phyloP scores from a whole-genome alignment of 352 stramenopile genomes.

The Labyrinthula sp. region DNA sequence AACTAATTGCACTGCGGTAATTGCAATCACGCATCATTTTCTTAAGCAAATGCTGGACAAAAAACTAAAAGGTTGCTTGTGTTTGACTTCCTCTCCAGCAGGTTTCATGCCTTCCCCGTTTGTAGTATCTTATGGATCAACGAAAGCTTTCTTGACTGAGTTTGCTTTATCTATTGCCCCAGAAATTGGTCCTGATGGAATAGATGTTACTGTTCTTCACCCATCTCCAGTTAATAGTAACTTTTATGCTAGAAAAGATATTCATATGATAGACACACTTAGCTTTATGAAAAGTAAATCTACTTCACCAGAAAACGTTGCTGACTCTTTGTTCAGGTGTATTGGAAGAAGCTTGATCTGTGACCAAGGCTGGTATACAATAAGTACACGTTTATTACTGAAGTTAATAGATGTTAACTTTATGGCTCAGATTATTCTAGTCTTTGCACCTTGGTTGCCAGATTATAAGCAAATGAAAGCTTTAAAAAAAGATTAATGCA shows the following conservation, averaged over 20 bases:
- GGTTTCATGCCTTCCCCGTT: constrained; percentile 65
- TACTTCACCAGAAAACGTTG: constrained; percentile 25
- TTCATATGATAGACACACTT: constrained; percentile 29
- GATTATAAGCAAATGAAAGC: constrained; percentile 31
- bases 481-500: too few species aligned
- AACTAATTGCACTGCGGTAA: constrained; percentile 49
- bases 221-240: constrained; percentile 55
- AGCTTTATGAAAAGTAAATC: constrained; percentile 31
- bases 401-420: constrained; percentile 32
- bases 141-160: constrained; percentile 55
- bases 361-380: constrained; percentile 33
- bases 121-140: constrained; percentile 58
- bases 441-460: constrained; percentile 21
- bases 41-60: constrained; percentile 34
- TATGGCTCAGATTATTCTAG: constrained; percentile 24
- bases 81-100: constrained; percentile 59
- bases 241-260: constrained; percentile 61
- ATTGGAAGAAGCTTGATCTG: constrained; percentile 28
- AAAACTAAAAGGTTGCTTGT: constrained; percentile 48
- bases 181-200: constrained; percentile 48
- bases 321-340: constrained; percentile 14
- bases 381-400: constrained; percentile 26
- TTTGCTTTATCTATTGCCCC: constrained; percentile 48
- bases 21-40: constrained; percentile 61
- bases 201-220: constrained; percentile 63